phyloP scores from a whole-genome alignment of 768 basidiomycete species.

The Epithele typhae region DNA sequence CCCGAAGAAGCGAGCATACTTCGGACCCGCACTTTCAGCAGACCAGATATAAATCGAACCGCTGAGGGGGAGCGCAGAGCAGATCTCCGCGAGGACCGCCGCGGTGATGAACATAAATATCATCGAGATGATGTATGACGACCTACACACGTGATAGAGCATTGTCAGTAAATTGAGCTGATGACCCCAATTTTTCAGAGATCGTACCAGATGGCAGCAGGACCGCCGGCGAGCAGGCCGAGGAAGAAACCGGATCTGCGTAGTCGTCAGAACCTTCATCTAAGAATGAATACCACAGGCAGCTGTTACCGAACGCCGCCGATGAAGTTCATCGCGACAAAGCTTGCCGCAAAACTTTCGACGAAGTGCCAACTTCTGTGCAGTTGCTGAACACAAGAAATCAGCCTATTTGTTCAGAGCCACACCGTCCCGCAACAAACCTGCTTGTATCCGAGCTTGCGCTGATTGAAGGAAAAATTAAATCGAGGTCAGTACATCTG shows the following conservation, averaged over 20 bases:
- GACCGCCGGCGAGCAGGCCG: constrained; percentile 81
- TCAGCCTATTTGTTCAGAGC: neutral
- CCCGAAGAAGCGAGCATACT: constrained; percentile 81
- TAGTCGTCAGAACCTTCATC: constrained; percentile 1
- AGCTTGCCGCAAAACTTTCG: constrained; percentile 86
- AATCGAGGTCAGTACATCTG: constrained; percentile 45
- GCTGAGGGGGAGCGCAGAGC: constrained; percentile 81
- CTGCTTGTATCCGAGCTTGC: constrained; percentile 76
- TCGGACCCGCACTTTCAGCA: constrained; percentile 86
- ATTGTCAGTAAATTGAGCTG: too few relatives aligned
- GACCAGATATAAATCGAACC: constrained; percentile 97
- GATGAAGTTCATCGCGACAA: constrained; percentile 88
- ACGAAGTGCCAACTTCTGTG: constrained; percentile 82
- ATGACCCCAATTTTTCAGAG: too few relatives aligned
- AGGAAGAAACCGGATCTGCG: constrained; percentile 72
- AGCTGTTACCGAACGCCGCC: constrained; percentile 68
- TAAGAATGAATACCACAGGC: neutral
- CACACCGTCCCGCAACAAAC: neutral
- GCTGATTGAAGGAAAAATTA: constrained; percentile 37
- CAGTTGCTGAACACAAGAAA: constrained; percentile 51
- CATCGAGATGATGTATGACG: constrained; percentile 77
- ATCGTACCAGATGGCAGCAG: constrained; percentile 77
- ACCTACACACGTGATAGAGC: too few relatives aligned
- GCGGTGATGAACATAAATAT: constrained; percentile 89
- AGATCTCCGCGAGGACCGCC: constrained; percentile 83